A percentile compares a stretch with the other conserved stretches of the same genome.
Evolutionary conservation across 345 rosid species (phyloP).

Genomic region (Xanthoceras sorbifolium): DNA sequence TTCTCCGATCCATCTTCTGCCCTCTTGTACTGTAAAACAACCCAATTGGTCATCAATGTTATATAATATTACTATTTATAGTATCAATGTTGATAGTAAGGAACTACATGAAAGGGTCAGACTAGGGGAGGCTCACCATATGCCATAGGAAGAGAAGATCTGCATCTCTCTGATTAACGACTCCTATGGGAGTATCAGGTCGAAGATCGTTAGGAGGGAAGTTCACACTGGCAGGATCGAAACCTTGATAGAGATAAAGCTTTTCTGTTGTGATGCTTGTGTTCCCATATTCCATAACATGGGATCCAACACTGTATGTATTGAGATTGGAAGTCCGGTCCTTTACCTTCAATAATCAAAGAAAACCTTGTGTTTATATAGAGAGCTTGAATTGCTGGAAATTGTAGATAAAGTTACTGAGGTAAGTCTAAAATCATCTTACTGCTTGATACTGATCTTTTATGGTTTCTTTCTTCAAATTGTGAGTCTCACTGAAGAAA

Average conservation of each 20-base stretch:
- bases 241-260: slow-evolving; percentile 85
- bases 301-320: slow-evolving; percentile 59
- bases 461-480: slow-evolving; percentile 77
- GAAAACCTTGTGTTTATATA: not conserved
- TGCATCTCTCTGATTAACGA: slow-evolving; percentile 82
- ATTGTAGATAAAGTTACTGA: not conserved
- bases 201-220: slow-evolving; percentile 47
- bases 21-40: slow-evolving; percentile 49
- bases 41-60: not conserved
- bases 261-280: slow-evolving; percentile 52
- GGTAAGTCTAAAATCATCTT: slow-evolving; percentile 9
- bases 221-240: slow-evolving; percentile 58
- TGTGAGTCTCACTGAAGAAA: slow-evolving; percentile 75
- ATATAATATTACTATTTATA: not conserved
- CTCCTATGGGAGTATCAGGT: slow-evolving; percentile 36
- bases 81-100: no score
- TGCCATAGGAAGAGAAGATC: slow-evolving; percentile 91
- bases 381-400: not conserved
- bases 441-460: slow-evolving; percentile 67
- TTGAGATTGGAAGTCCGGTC: slow-evolving; percentile 70
- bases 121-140: slow-evolving; percentile 38
- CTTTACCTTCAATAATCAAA: slow-evolving; percentile 62
- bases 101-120: no score
- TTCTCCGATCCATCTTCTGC: slow-evolving; percentile 44
- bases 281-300: slow-evolving; percentile 93